A percentile compares a stretch with the other conserved stretches of the same genome.
These are phyloP conservation scores for Phytopythium mirpurense DNA, from an alignment of 352 stramenopile genomes.

Conservation along the genomic window DNA sequence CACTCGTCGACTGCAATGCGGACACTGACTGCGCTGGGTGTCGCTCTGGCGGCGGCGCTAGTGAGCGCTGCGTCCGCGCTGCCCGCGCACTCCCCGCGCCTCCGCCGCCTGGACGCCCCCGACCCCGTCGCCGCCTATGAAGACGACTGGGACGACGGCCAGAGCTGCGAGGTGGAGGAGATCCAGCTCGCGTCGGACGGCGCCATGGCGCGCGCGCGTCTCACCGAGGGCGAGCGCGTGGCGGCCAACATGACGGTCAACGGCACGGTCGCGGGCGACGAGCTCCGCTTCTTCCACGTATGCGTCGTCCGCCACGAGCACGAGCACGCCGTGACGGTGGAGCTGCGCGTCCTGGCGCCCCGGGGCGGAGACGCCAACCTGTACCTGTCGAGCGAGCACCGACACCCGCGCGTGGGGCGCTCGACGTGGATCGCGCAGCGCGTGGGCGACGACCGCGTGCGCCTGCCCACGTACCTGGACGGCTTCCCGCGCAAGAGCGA, in stretches of 20 bases:
- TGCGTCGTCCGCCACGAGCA: conserved; percentile 73
- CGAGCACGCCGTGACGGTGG: conserved; percentile 69
- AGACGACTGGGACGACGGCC: not conserved
- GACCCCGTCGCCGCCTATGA: not conserved
- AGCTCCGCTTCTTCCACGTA: conserved; percentile 69
- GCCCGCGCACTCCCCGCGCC: not conserved
- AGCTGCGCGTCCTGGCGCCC: conserved; percentile 27
- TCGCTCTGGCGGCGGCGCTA: too few species aligned
- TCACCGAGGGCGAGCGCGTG: conserved; percentile 49
- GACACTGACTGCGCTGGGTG: too few species aligned
- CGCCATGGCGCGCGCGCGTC: conserved; percentile 38
- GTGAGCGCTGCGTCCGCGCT: not conserved
- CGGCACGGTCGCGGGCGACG: conserved; percentile 38
- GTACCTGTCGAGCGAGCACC: conserved; percentile 62
- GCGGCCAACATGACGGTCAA: conserved; percentile 63
- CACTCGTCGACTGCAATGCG: too few species aligned
- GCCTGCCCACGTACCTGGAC: conserved; percentile 73
- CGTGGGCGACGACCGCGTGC: conserved; percentile 45
- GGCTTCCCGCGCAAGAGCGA: conserved; percentile 61
- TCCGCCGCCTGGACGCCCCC: not conserved
- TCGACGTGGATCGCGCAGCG: conserved; percentile 70
- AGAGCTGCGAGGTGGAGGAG: conserved; percentile 49
- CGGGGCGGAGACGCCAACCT: conserved; percentile 49
- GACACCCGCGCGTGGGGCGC: conserved; percentile 54
- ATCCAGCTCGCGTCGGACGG: conserved; percentile 68